Percentiles rank a stretch among this genome's conserved stretches.
Conservation (phyloP, 352 stramenopile genomes). For the Phytophthora aleatoria region DNA sequence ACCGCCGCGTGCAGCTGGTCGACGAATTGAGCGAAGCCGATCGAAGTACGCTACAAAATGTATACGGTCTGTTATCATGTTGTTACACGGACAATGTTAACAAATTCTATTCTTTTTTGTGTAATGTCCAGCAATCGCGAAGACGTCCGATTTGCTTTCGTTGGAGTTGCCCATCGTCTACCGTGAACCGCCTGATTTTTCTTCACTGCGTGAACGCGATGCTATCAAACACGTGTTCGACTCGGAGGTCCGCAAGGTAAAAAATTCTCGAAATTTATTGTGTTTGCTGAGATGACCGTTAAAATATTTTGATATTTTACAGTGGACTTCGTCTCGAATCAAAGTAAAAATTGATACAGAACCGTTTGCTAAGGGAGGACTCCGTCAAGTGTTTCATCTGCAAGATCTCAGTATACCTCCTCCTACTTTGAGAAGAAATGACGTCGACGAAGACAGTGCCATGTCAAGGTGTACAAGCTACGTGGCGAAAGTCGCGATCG, state of each 20-base stretch:
- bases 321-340: constrained; percentile 76
- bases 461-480: constrained; percentile 50
- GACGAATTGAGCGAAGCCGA: constrained; percentile 60
- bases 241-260: constrained; percentile 67
- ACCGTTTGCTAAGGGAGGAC: constrained; percentile 62
- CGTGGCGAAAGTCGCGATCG: constrained; percentile 83
- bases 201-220: constrained; percentile 57
- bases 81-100: neutral
- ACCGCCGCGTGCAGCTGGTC: constrained; percentile 66
- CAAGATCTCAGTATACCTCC: constrained; percentile 60
- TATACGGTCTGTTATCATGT: neutral
- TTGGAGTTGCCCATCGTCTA: constrained; percentile 64
- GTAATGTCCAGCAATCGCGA: constrained; percentile 50
- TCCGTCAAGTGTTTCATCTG: constrained; percentile 74
- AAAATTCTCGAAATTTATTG: neutral
- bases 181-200: constrained; percentile 68
- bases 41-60: constrained; percentile 48
- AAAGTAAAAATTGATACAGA: constrained; percentile 76
- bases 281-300: neutral
- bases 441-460: constrained; percentile 28
- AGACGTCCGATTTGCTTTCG: constrained; percentile 62
- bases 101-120: constrained; percentile 8
- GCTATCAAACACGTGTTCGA: constrained; percentile 86
- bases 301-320: neutral
- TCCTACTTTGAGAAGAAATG: constrained; percentile 16